Conservation (phyloP, 148 eudicot species). For the Cornus kousa region DNA sequence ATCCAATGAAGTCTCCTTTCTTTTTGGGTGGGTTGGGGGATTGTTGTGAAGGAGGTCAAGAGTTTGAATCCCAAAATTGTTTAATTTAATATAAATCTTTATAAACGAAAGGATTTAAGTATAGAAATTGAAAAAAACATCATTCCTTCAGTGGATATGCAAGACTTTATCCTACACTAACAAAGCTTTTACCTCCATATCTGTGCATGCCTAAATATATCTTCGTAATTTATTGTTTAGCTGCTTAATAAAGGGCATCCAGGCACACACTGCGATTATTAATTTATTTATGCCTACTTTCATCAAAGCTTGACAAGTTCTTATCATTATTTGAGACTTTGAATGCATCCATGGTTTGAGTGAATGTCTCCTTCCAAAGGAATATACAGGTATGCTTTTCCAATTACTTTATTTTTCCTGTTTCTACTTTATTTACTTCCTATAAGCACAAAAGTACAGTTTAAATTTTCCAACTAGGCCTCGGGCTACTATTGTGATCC, state of each 20-base stretch:
- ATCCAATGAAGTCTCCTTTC: neutral
- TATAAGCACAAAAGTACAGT: too few relatives aligned
- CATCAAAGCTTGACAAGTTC: neutral
- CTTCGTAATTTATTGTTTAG: too few relatives aligned
- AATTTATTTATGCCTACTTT: too few relatives aligned
- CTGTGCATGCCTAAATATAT: neutral
- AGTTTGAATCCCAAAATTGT: neutral
- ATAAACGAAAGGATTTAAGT: neutral
- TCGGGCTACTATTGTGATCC: too few relatives aligned
- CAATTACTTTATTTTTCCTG: too few relatives aligned
- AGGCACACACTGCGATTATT: neutral
- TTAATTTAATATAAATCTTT: too few relatives aligned
- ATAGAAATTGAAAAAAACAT: too few relatives aligned
- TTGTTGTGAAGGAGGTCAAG: neutral
- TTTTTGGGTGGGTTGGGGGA: neutral
- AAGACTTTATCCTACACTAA: neutral
- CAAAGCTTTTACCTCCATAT: neutral
- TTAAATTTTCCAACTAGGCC: too few relatives aligned
- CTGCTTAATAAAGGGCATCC: neutral
- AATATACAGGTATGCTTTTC: too few relatives aligned
- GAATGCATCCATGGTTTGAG: neutral
- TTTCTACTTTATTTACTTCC: neutral
- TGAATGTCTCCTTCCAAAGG: neutral
- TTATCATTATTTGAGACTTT: neutral
- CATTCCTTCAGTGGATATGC: neutral